Percentiles rank a stretch among this genome's conserved stretches.
Evolutionary conservation across 495 filamentous ascomycete genomes (phyloP).

Genomic region (Cladorrhinum samala): DNA sequence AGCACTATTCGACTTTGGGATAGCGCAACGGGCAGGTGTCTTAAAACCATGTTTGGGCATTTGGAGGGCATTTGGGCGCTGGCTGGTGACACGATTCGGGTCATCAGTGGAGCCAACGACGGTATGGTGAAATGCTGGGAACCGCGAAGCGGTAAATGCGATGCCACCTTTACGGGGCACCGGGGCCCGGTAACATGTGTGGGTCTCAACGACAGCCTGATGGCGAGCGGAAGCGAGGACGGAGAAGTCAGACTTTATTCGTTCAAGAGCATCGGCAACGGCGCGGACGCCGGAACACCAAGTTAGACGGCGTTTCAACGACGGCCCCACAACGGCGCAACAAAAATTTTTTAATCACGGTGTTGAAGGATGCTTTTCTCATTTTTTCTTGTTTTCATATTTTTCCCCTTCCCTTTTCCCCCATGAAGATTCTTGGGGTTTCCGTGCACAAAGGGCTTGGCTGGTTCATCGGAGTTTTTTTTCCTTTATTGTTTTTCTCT

Average conservation of each 20-base stretch:
- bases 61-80: conserved; percentile 94
- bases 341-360: background rate
- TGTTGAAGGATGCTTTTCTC: background rate
- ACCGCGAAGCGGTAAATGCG: conserved; percentile 79
- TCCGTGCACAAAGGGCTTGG: background rate
- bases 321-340: background rate
- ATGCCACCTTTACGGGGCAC: conserved; percentile 86
- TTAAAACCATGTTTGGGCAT: conserved; percentile 93
- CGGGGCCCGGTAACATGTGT: conserved; percentile 64
- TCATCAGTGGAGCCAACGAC: conserved; percentile 86
- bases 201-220: conserved; percentile 76
- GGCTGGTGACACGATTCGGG: conserved; percentile 81
- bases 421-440: background rate
- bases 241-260: conserved; percentile 82
- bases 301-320: conserved; percentile 14
- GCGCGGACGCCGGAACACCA: conserved; percentile 30
- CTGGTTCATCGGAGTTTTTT: background rate
- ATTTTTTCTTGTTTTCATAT: conserved; percentile 2
- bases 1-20: conserved; percentile 92
- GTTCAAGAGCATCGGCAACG: conserved; percentile 54
- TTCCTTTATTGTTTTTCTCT: too few species aligned
- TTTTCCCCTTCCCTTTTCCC: background rate
- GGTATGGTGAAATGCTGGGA: conserved; percentile 97
- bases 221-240: conserved; percentile 90
- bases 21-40: conserved; percentile 67